Evolutionary conservation across 2,329 filamentous ascomycete genomes (phyloP).

Genomic region (Fusarium sp.): DNA sequence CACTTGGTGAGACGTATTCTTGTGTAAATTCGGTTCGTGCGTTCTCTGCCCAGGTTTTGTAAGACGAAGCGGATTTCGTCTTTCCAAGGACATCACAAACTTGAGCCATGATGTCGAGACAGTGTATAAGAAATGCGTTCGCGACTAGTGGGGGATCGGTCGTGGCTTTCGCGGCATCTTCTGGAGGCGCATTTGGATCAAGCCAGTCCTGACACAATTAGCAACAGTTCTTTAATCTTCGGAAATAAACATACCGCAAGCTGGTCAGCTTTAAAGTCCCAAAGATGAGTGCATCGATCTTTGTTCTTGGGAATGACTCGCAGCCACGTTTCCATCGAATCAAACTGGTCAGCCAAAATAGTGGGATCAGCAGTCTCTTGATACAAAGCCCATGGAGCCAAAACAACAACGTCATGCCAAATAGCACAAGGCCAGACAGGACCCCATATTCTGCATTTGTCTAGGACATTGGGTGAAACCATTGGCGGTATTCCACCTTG

Average conservation of each 20-base stretch:
- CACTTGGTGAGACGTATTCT: conserved; percentile 44
- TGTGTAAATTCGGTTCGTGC: conserved; percentile 30
- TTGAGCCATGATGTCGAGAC: conserved; percentile 54
- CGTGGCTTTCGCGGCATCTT: conserved; percentile 54
- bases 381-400: conserved; percentile 58
- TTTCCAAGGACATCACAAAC: conserved; percentile 53
- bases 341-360: conserved; percentile 55
- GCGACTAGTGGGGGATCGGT: conserved; percentile 59
- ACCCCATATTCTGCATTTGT: conserved; percentile 30
- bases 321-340: conserved; percentile 57
- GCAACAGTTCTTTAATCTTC: fast-evolving
- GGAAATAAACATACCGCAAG: conserved; percentile 28
- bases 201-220: conserved; percentile 60
- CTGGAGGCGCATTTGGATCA: conserved; percentile 59
- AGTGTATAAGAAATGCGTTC: conserved; percentile 61
- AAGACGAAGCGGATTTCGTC: conserved; percentile 20
- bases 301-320: conserved; percentile 51
- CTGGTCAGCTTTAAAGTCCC: conserved; percentile 48
- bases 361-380: conserved; percentile 54
- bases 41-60: conserved; percentile 23
- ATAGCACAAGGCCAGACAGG: conserved; percentile 50
- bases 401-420: conserved; percentile 60
- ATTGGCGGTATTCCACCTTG: conserved; percentile 39
- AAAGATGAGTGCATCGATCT: conserved; percentile 54
- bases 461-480: conserved; percentile 37